Conservation (phyloP, 192 early-diverging fungal genomes). For the Coemansia sp. region DNA sequence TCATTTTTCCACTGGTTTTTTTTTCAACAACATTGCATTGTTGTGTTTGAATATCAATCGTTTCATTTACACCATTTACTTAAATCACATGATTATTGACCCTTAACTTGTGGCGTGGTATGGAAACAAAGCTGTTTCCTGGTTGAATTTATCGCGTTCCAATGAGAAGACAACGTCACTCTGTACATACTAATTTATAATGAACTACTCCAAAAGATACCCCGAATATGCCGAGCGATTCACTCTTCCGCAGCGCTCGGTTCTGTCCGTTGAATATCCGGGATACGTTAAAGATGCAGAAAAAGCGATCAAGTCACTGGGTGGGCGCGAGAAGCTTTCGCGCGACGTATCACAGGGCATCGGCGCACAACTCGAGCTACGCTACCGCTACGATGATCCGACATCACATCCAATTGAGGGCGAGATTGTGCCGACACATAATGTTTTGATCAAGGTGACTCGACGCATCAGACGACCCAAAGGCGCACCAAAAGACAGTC, state of each 20-base stretch:
- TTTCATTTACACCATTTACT: too few relatives aligned
- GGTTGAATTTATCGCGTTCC: too few relatives aligned
- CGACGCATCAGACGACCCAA: constrained; percentile 22
- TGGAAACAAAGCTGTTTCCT: too few relatives aligned
- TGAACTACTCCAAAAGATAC: neutral
- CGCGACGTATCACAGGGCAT: constrained; percentile 15
- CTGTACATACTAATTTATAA: neutral
- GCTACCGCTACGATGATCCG: constrained; percentile 46
- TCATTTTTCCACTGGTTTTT: neutral
- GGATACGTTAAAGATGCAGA: constrained; percentile 36
- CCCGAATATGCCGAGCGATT: constrained; percentile 23
- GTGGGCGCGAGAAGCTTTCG: constrained; percentile 41
- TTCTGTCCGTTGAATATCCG: constrained; percentile 50
- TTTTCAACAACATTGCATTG: neutral
- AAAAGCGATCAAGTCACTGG: constrained; percentile 39
- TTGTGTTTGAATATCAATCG: too few relatives aligned
- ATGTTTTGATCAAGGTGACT: constrained; percentile 50
- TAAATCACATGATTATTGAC: too few relatives aligned
- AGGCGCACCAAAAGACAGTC: neutral
- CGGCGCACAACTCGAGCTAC: constrained; percentile 44
- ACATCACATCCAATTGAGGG: constrained; percentile 49
- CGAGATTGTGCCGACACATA: constrained; percentile 28
- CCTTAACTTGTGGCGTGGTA: too few relatives aligned
- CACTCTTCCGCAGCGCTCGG: constrained; percentile 17
- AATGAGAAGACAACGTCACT: too few relatives aligned